Base-by-base conservation (phyloP, 257 asterid species). In the Petrea volubilis region DNA sequence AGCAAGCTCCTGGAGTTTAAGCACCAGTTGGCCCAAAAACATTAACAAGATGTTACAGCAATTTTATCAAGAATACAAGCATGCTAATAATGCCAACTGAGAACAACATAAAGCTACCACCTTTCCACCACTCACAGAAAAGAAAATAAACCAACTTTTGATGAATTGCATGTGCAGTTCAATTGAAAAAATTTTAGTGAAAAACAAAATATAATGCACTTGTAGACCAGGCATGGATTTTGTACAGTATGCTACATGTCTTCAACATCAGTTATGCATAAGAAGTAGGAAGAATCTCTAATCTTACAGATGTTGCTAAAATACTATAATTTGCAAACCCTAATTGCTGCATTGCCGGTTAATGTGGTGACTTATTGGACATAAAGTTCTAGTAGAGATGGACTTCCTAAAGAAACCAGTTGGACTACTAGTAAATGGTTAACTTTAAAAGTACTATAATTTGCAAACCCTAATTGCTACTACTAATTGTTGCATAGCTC, bases 1-100 rank as follows among this genome's bases (percentile, higher is more conserved):
- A 24, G 97, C 91, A 62, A 95, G 97, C 86, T 92, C 99, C 99
- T 95, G 90, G 73, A 74, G 68, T 47, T 43, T 43, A 74, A 68
- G 64, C 9, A 47, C 14, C 68, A 64, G 44, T 5, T 23, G 58
- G 59, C 47, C 78, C 49, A 55, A 73, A 43, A 60, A 17, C n/a
- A 64, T 62, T 44, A 23, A 56, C 44, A 25, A 75, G 52, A 57
- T 68, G 52, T 29, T 56, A 47, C 27, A 43, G 50, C 7, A 61
- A 24, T 17, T 34, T n/a, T 20, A 71, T 38, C 25, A 23, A 57
- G 47, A 64, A 64, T 38, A 60, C 3, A 24, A 40, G 6, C 44
- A 17, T 43, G 55, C 28, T 44, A 24, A 67, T 46, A 64, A 64
- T 50, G 28, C 29, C 28, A 68, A 41, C 61, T 34, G 56, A 36